Evolutionary conservation across 2,329 filamentous ascomycete species (phyloP), one percentile per base, ranked within the genome.

Genomic region (Myotisia sp.): DNA sequence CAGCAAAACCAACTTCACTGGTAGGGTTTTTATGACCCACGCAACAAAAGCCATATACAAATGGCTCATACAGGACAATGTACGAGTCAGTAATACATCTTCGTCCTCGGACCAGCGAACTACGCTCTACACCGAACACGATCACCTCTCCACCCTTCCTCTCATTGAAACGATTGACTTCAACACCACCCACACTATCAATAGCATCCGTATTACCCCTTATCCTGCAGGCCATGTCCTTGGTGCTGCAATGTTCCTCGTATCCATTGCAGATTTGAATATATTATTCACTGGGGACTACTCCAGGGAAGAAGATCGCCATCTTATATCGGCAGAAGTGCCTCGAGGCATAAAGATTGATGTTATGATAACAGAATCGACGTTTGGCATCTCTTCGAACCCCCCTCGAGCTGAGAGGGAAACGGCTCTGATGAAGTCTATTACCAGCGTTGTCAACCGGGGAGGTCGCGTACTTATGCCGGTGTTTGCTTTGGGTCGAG

Each of bases 31-130:
- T 64, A 98, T 95, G 87, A 98, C 90, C 33, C 90, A 98, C 64
- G 85, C 90, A 2, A 98, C 90, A 29, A 95, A 98, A 59, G 90
- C 90, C 48, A 98, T 98, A 55, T 98, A 98, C 71, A 95, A 95
- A 62, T 95, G 90, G 87, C 74, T 95, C 33, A 94, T 95, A 42
- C 85, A 93, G 58, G 90, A 98, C 59, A 92, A 85, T 45, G 83
- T 98, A 28, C 78, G 90, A 39, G 86, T 98, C 19, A 81, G 49
- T 70, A 90, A 67, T 67, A 83, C 52, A 20, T 65, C 68, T 2
- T 72, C 69, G 32, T 72, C 70, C 4, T 71, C 71, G 2, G 70
- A 75, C 47, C 70, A 73, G 42, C 65, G 71, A 44, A 71, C 71
- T 16, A 68, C 72, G 26, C 74, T 95, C 29, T 98, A 94, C 55